Base-by-base conservation (phyloP, 768 basidiomycete genomes). In the Hericium rajendrae region DNA sequence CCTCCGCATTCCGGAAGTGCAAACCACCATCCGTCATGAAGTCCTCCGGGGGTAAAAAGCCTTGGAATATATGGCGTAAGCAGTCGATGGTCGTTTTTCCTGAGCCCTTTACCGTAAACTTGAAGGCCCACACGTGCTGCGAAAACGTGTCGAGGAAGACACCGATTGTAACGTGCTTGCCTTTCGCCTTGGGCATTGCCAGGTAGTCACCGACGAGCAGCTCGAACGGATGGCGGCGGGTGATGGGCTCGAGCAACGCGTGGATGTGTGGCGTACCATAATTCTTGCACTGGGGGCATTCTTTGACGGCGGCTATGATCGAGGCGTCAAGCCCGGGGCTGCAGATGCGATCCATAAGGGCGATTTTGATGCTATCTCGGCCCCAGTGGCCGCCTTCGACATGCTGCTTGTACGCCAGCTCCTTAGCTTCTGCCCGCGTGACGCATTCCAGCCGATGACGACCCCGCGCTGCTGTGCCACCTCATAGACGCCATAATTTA, bases 11-110 rank as follows among this genome's bases (percentile, higher is more conserved):
- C 26, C 72, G 62, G 57, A 76, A 77, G 54, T 75, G 70, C 2
- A 56, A 48, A 0, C 74, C 72, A 0, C 73, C 68, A 37, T 76
- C 74, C 0, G 67, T 60, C 72, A 76, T 74, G 53, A 77, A 65
- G 0, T 62, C 63, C 39, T 75, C 70, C 0, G 70, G 63, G 0
- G 62, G 49, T 1, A 50, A 26, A 51, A 68, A 73, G 0, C 48
- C 40, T 2, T 64, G 43, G 32, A 57, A 64, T 11, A 77, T 69
- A 12, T 55, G 12, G 10, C 39, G 12, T 0, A 75, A 58, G 0
- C 52, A 51, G 2, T 60, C 38, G 0, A 63, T 28, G 2, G 71
- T 74, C 0, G 66, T 62, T 48, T 71, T 71, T 0, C 59, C 68
- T 0, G 64, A 73, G 0, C 69, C 68, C 2, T 58, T 49, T 0